Percentiles rank a stretch among this genome's conserved stretches.
phyloP scores from a whole-genome alignment of 192 early-diverging fungal genomes.

The Funneliformis mosseae region DNA sequence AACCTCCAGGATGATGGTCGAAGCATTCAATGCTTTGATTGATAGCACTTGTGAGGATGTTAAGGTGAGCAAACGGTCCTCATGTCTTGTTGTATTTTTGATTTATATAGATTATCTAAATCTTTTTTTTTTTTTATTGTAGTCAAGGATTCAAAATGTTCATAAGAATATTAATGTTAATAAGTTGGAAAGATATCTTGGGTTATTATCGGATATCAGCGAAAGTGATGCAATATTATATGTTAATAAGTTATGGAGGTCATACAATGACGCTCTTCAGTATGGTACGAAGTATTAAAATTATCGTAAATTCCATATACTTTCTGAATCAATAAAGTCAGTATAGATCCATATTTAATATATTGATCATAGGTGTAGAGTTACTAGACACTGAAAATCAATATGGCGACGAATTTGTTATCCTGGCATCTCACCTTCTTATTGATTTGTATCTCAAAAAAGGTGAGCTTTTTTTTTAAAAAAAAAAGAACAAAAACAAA shows the following conservation, averaged over 20 bases:
- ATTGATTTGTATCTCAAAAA: conserved; percentile 56
- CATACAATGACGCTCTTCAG: conserved; percentile 49
- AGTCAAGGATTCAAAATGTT: conserved; percentile 41
- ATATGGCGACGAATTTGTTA: conserved; percentile 77
- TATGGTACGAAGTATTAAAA: conserved; percentile 42
- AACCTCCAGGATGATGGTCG: conserved; percentile 41
- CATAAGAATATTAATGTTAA: conserved; percentile 42
- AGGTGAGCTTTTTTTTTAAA: conserved; percentile 25
- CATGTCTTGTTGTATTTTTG: not conserved
- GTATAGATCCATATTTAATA: not conserved
- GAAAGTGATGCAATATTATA: conserved; percentile 30
- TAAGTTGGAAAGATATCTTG: conserved; percentile 45
- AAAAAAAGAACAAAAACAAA: not conserved
- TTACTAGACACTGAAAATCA: conserved; percentile 75
- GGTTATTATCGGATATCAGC: conserved; percentile 8
- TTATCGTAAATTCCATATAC: not conserved
- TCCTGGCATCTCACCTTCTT: conserved; percentile 62
- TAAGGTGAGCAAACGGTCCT: conserved; percentile 39
- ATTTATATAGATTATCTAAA: not conserved
- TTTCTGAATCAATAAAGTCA: not conserved
- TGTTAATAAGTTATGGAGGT: conserved; percentile 42
- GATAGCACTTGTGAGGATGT: conserved; percentile 41
- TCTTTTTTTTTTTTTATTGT: conserved; percentile 8
- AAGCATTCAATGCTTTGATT: conserved; percentile 34
- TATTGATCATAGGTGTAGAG: conserved; percentile 43